Conservation (phyloP, 768 basidiomycete species). For the Piloderma croceum region DNA sequence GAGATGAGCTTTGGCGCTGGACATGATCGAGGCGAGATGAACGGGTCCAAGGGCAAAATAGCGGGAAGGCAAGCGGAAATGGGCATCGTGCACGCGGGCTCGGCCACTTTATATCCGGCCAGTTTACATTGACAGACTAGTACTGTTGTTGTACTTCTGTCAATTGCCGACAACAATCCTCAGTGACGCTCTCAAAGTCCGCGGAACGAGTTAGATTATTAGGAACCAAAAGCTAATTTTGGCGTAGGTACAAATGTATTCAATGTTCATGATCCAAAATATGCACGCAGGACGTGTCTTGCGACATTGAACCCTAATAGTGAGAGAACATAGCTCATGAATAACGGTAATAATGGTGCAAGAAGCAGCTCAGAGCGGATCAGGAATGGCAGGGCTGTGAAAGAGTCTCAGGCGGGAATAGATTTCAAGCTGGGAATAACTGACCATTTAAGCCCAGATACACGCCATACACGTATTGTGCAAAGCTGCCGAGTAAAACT, state of each 20-base stretch:
- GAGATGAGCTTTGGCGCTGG: too few species aligned
- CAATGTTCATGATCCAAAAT: conserved; percentile 63
- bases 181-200: background rate
- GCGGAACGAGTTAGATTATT: background rate
- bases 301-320: conserved; percentile 90
- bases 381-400: conserved; percentile 85
- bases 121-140: background rate
- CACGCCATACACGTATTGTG: conserved; percentile 88
- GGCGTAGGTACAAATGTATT: too few species aligned
- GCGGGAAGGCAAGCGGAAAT: too few species aligned
- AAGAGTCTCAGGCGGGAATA: background rate
- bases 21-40: too few species aligned
- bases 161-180: background rate
- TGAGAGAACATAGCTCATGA: conserved; percentile 80
- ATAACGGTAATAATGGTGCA: conserved; percentile 83
- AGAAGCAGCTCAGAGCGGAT: conserved; percentile 85
- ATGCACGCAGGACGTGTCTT: conserved; percentile 68
- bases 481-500: conserved; percentile 44
- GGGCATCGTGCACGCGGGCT: too few species aligned
- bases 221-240: background rate
- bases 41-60: too few species aligned
- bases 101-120: background rate
- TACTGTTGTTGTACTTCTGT: background rate
- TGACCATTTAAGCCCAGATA: conserved; percentile 81
- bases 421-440: conserved; percentile 18